phyloP scores from a whole-genome alignment of 78 protist species.

The Dictyostelium intermedium region DNA sequence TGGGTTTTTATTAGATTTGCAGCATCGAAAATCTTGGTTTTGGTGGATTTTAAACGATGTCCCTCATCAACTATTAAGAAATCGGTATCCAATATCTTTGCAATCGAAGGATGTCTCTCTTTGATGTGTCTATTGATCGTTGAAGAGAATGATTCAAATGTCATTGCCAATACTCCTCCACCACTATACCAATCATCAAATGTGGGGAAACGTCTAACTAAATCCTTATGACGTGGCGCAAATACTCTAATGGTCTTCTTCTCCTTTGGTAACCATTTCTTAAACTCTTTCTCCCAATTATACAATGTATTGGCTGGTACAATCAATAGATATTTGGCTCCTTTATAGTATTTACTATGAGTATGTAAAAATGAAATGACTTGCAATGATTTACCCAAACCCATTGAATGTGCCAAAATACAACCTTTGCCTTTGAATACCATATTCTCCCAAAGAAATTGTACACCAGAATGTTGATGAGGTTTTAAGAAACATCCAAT shows the following conservation, averaged over 20 bases:
- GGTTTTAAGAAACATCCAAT: constrained; percentile 56
- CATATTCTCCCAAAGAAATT: constrained; percentile 79
- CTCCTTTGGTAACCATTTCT: constrained; percentile 43
- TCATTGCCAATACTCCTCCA: constrained; percentile 50
- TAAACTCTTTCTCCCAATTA: constrained; percentile 52
- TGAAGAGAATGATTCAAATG: not conserved
- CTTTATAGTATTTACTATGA: not conserved
- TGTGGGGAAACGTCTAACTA: not conserved
- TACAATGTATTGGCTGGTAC: constrained; percentile 50
- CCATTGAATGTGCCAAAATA: constrained; percentile 93
- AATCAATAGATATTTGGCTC: constrained; percentile 23
- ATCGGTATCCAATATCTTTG: constrained; percentile 21
- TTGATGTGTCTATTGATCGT: not conserved
- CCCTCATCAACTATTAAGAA: constrained; percentile 90
- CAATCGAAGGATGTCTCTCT: not conserved
- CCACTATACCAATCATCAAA: constrained; percentile 1
- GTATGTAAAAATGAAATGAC: constrained; percentile 55
- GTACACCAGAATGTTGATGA: constrained; percentile 87
- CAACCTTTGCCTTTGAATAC: constrained; percentile 76
- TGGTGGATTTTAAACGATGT: constrained; percentile 77
- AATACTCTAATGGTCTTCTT: not conserved
- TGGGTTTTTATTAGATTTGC: not conserved
- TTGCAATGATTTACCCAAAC: constrained; percentile 90
- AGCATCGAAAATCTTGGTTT: not conserved
- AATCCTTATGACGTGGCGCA: not conserved